Percentiles rank a stretch among this genome's conserved stretches.
Evolutionary conservation across 345 rosid genomes (phyloP).

Genomic region (Linum tenue): DNA sequence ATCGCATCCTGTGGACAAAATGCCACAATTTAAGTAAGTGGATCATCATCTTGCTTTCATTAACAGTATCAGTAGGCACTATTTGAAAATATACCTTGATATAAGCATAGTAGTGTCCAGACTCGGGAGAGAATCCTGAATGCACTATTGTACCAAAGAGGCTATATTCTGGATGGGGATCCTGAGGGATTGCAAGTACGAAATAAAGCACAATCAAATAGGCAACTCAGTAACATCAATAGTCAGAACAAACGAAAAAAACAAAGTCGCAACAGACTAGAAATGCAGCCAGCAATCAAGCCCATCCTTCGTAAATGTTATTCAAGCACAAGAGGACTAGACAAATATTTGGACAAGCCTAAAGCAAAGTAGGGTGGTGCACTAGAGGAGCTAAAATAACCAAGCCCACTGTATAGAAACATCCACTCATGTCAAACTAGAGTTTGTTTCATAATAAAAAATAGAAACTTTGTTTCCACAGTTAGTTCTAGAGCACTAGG

Average conservation of each 20-base stretch:
- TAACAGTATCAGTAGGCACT: not conserved
- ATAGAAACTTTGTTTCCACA: no score
- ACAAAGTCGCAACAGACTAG: not conserved
- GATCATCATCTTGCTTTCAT: conserved; percentile 4
- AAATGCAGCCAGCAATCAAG: not conserved
- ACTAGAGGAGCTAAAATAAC: no score
- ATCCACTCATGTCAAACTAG: no score
- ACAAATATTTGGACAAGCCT: no score
- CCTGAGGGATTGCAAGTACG: conserved; percentile 32
- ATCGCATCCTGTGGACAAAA: conserved; percentile 53
- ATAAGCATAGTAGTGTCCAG: conserved; percentile 96
- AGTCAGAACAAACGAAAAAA: not conserved
- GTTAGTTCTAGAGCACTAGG: no score
- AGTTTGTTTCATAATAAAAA: no score
- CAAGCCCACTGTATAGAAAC: no score
- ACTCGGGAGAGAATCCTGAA: conserved; percentile 79
- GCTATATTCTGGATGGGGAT: conserved; percentile 70
- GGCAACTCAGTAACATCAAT: conserved; percentile 5
- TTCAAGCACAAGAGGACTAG: no score
- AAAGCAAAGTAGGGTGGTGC: no score
- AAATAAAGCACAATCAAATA: not conserved
- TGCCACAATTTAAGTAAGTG: conserved; percentile 18
- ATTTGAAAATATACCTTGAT: conserved; percentile 48
- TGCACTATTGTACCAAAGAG: conserved; percentile 98
- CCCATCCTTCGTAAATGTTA: no score